Conservation (phyloP, 139 green algal genomes). For the Spirogloea muscicola region DNA sequence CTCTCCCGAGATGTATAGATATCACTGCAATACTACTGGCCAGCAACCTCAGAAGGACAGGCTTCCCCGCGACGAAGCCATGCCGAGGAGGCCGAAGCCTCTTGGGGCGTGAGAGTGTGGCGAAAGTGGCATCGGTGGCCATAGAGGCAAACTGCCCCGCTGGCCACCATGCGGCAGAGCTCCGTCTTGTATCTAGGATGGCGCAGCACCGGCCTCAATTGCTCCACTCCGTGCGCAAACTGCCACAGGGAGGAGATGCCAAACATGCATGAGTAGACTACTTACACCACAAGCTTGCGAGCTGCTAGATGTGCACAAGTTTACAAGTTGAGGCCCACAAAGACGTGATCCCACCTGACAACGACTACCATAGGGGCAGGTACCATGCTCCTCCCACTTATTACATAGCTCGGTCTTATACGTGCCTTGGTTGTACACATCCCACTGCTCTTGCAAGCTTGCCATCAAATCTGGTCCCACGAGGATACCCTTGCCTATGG, state of each 20-base stretch:
- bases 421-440: constrained; percentile 33
- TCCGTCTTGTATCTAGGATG: constrained; percentile 91
- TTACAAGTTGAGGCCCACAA: no score
- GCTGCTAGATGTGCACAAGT: no score
- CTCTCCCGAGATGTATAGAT: no score
- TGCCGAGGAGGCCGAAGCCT: no score
- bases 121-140: constrained; percentile 78
- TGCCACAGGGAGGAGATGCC: no score
- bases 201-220: constrained; percentile 71
- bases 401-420: constrained; percentile 86
- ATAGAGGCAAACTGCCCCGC: constrained; percentile 69
- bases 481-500: no score
- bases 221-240: constrained; percentile 80
- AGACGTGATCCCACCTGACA: constrained; percentile 73
- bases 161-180: constrained; percentile 46
- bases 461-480: background rate
- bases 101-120: constrained; percentile 21
- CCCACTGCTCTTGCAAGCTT: background rate
- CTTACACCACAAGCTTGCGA: no score
- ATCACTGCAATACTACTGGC: no score
- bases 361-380: constrained; percentile 78
- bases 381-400: constrained; percentile 72
- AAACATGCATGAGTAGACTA: no score
- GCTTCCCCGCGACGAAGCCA: no score
- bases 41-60: no score